Conservation (phyloP, 352 stramenopile genomes). For the Phytophthora aleatoria region DNA sequence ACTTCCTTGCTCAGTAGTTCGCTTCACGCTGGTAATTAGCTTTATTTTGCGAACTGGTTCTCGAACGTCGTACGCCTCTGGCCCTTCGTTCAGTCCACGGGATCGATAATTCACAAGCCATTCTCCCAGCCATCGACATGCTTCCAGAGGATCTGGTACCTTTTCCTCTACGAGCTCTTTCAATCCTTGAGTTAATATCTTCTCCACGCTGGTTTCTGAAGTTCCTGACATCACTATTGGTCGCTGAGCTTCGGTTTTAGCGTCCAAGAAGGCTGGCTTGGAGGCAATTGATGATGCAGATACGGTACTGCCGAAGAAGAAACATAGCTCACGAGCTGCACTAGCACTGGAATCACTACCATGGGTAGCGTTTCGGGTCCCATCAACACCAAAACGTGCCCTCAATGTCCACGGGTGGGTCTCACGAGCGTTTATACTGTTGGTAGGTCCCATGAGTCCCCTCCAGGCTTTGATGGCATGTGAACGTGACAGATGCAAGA, state of each 20-base stretch:
- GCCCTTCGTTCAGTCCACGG: slow-evolving; percentile 18
- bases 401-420: slow-evolving; percentile 63
- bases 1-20: not conserved
- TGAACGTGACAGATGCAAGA: slow-evolving; percentile 46
- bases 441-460: slow-evolving; percentile 79
- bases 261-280: not conserved
- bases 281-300: slow-evolving; percentile 14
- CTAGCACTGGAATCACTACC: slow-evolving; percentile 67
- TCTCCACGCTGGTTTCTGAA: slow-evolving; percentile 29
- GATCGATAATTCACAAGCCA: slow-evolving; percentile 46
- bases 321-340: slow-evolving; percentile 68
- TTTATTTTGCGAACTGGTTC: not conserved
- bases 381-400: slow-evolving; percentile 79
- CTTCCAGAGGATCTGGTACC: slow-evolving; percentile 36
- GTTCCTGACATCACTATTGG: slow-evolving; percentile 7
- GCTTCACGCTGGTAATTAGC: not conserved
- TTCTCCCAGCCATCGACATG: slow-evolving; percentile 56
- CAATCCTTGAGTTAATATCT: slow-evolving; percentile 44
- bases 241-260: slow-evolving; percentile 17
- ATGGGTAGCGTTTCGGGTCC: slow-evolving; percentile 82
- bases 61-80: not conserved
- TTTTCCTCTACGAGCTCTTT: slow-evolving; percentile 41
- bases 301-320: slow-evolving; percentile 69
- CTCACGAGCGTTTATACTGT: slow-evolving; percentile 53
- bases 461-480: slow-evolving; percentile 73